These are phyloP conservation scores for Ophiostoma sp. DNA, from an alignment of 2,329 filamentous ascomycete genomes.

Conservation along the genomic window DNA sequence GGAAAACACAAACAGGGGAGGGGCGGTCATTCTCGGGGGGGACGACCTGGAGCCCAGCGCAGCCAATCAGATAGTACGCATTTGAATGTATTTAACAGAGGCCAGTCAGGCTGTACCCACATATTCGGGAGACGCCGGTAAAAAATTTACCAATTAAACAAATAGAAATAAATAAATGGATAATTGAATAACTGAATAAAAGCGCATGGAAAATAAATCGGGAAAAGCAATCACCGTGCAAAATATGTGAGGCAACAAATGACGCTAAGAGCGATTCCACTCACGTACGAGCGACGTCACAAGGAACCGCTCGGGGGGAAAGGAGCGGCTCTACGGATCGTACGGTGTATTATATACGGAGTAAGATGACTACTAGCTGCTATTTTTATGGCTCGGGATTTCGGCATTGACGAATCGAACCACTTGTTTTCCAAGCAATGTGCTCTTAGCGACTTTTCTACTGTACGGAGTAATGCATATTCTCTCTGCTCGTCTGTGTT, in stretches of 20 bases:
- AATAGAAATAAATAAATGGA: background rate
- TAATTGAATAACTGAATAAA: background rate
- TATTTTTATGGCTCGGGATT: constrained; percentile 6
- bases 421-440: constrained; percentile 1
- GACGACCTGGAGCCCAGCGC: background rate
- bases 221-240: background rate
- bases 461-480: background rate
- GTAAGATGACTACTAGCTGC: background rate
- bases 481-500: background rate
- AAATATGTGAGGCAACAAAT: background rate
- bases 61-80: constrained; percentile 24
- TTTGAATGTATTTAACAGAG: constrained; percentile 20
- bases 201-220: background rate
- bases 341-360: too few relatives aligned
- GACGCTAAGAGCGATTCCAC: background rate
- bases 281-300: background rate
- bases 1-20: background rate
- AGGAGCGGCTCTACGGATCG: constrained; percentile 6
- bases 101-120: constrained; percentile 15
- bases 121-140: constrained; percentile 26
- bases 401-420: constrained; percentile 24
- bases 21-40: constrained; percentile 17
- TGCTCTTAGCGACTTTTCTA: background rate
- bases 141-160: constrained; percentile 1
- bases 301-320: background rate